phyloP scores from a whole-genome alignment of 2,329 filamentous ascomycete genomes.

The Paraphaeosphaeria sporulosa region DNA sequence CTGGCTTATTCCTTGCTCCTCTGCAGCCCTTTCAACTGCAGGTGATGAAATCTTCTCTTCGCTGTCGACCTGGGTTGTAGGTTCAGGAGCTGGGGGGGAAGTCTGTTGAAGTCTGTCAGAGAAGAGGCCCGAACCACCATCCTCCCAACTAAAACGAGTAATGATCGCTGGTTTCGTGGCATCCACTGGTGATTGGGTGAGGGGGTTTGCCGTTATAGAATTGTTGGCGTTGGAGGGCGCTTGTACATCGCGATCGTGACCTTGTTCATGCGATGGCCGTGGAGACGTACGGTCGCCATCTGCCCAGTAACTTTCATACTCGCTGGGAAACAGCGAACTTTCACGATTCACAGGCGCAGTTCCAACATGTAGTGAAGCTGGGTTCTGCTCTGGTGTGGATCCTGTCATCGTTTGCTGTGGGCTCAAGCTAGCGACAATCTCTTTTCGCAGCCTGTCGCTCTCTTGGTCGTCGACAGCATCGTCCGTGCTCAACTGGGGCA shows the following conservation, averaged over 20 bases:
- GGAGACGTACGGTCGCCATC: constrained; percentile 58
- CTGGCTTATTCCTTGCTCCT: constrained; percentile 29
- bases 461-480: constrained; percentile 68
- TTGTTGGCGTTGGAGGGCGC: constrained; percentile 18
- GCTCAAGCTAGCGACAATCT: constrained; percentile 73
- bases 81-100: constrained; percentile 19
- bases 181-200: constrained; percentile 22
- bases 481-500: constrained; percentile 56
- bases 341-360: constrained; percentile 54
- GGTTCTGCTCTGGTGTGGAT: constrained; percentile 27
- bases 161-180: constrained; percentile 28
- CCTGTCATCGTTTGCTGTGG: constrained; percentile 46
- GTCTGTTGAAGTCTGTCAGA: constrained; percentile 19
- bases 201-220: constrained; percentile 16
- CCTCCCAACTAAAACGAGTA: constrained; percentile 46
- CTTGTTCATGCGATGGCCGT: constrained; percentile 35
- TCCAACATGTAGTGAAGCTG: constrained; percentile 35
- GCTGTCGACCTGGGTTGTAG: constrained; percentile 18
- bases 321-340: constrained; percentile 69
- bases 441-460: constrained; percentile 74
- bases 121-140: constrained; percentile 19
- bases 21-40: constrained; percentile 23
- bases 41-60: constrained; percentile 21
- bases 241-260: constrained; percentile 14
- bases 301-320: constrained; percentile 74